Evolutionary conservation across 1,284 basidiomycete species (phyloP), one percentile per base, ranked within the genome.

Genomic region (Schizophyllum commune): DNA sequence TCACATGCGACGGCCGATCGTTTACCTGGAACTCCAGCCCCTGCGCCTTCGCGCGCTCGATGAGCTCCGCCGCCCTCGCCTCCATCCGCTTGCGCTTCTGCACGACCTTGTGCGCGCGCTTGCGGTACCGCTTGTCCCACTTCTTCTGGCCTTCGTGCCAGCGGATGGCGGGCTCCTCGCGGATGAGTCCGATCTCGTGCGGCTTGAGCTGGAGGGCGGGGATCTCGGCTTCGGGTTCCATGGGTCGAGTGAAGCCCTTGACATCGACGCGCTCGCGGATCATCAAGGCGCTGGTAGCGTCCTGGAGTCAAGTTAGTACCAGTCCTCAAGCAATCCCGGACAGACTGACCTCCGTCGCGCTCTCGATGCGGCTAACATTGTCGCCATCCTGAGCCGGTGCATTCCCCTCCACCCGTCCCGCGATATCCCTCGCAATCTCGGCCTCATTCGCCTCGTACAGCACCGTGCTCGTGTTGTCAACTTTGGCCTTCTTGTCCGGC

Each of bases 191-290:
- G 61, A 91, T 79, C 59, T 89, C 77, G 7, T 79, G 77, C 0
- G 79, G 74, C 0, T 78, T 75, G 58, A 94, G 71, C 5, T 76
- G 75, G 33, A 94, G 75, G 0, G 81, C 85, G 2, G 73, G 67
- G 1, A 96, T 75, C 15, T 86, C 78, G 1, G 79, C 74, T 56
- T 74, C 75, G 0, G 83, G 77, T 69, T 96, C 92, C 77, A 96
- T 84, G 0, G 84, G 80, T 17, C 93, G 82, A 5, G 85, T 75
- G 4, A 75, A 71, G 2, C 92, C 92, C 19, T 79, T 73, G 11
- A 88, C 80, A 62, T 88, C 81, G 21, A 96, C 86, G 5, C 93
- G 83, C 70, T 96, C 91, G 11, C 93, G 84, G 64, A 94, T 86
- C 78, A 84, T 81, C 32, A 47, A 17, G 13, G 39, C 39, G 39